A percentile compares a stretch with the other conserved stretches of the same genome.
These are phyloP conservation scores for Poterioochromonas sp. DNA, from an alignment of 352 stramenopile genomes.

Conservation along the genomic window DNA sequence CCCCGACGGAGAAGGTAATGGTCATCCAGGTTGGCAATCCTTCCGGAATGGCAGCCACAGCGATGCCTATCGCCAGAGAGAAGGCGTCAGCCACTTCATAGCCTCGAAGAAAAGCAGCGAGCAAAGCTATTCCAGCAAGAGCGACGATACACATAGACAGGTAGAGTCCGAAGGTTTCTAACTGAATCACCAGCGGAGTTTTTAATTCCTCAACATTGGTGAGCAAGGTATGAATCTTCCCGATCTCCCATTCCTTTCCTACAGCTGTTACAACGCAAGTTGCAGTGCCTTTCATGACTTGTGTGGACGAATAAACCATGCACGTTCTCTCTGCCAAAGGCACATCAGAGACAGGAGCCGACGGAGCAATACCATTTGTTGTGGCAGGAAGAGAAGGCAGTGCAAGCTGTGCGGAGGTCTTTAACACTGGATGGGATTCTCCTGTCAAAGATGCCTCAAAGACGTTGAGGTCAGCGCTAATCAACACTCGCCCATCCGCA, in stretches of 20 bases:
- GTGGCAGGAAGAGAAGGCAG: constrained; percentile 56
- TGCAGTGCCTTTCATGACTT: constrained; percentile 88
- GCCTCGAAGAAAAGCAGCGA: constrained; percentile 91
- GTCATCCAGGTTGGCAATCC: constrained; percentile 97
- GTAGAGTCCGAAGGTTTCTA: constrained; percentile 94
- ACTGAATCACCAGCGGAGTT: constrained; percentile 91
- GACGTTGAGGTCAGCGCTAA: constrained; percentile 52
- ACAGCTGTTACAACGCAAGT: constrained; percentile 84
- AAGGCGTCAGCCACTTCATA: constrained; percentile 58
- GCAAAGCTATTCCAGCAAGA: constrained; percentile 85
- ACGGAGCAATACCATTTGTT: too few relatives aligned
- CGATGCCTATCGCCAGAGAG: constrained; percentile 93
- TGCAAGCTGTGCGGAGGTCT: constrained; percentile 56
- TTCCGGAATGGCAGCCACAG: constrained; percentile 96
- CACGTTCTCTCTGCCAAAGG: constrained; percentile 78
- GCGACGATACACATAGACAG: constrained; percentile 92
- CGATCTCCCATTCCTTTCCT: constrained; percentile 84
- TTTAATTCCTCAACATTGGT: constrained; percentile 82
- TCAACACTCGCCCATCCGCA: constrained; percentile 84
- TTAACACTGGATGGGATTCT: constrained; percentile 83
- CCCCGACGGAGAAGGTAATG: constrained; percentile 84
- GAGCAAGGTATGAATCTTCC: constrained; percentile 86
- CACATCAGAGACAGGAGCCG: too few relatives aligned
- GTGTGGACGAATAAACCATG: constrained; percentile 94
- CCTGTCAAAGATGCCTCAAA: constrained; percentile 94